These are phyloP conservation scores for Ogataea nonfermentans DNA, from an alignment of 805 yeast genomes.

Conservation along the genomic window DNA sequence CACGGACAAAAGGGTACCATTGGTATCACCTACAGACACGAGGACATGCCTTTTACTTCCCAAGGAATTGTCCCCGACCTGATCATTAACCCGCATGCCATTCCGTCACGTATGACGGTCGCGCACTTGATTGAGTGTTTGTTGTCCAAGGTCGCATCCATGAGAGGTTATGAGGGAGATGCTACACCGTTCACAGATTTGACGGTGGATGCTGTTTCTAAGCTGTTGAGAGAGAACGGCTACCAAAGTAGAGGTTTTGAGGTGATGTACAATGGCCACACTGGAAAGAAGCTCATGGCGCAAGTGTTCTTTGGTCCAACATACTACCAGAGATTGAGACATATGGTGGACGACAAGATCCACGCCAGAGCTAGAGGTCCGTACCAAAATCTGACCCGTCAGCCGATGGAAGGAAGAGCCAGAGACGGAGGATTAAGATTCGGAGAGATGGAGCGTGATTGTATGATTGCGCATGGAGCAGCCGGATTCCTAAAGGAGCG, in stretches of 20 bases:
- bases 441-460: slow-evolving; percentile 99
- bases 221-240: slow-evolving; percentile 88
- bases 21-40: slow-evolving; percentile 97
- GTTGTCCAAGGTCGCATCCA: slow-evolving; percentile 88
- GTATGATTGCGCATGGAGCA: slow-evolving; percentile 99
- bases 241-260: slow-evolving; percentile 98
- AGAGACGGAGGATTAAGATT: slow-evolving; percentile 99
- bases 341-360: slow-evolving; percentile 98
- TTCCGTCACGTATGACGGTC: slow-evolving; percentile 99
- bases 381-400: slow-evolving; percentile 94
- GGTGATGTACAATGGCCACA: slow-evolving; percentile 98
- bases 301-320: slow-evolving; percentile 99
- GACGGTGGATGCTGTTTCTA: slow-evolving; percentile 95
- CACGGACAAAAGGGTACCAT: slow-evolving; percentile 99
- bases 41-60: slow-evolving; percentile 96
- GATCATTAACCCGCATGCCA: slow-evolving; percentile 98
- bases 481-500: slow-evolving; percentile 97
- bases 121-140: slow-evolving; percentile 99
- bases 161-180: slow-evolving; percentile 97
- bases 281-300: slow-evolving; percentile 97
- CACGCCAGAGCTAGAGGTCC: slow-evolving; percentile 99
- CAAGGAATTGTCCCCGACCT: slow-evolving; percentile 97
- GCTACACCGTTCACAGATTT: slow-evolving; percentile 99
- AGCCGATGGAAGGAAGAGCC: slow-evolving; percentile 98
- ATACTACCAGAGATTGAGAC: slow-evolving; percentile 96